Percentiles rank a stretch among this genome's conserved stretches.
Evolutionary conservation across 2,329 filamentous ascomycete genomes (phyloP).

Genomic region (Paraphaeosphaeria sporulosa): DNA sequence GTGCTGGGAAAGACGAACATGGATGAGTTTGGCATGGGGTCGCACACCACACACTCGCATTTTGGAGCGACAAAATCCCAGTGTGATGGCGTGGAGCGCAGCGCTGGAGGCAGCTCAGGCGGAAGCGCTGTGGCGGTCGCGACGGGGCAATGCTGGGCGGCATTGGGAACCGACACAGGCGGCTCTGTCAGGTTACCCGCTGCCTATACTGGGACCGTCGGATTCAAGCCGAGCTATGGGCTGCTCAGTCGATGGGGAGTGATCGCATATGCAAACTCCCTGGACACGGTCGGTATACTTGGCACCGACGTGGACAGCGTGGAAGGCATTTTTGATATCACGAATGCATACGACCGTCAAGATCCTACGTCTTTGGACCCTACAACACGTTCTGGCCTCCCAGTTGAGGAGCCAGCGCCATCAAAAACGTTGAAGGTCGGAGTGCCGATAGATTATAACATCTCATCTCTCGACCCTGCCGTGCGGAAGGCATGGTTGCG

Average conservation of each 20-base stretch:
- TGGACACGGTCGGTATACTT: slow-evolving; percentile 87
- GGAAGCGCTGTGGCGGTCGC: slow-evolving; percentile 89
- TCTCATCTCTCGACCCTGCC: slow-evolving; percentile 74
- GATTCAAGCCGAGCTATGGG: slow-evolving; percentile 93
- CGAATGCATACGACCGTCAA: slow-evolving; percentile 68
- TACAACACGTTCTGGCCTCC: slow-evolving; percentile 60
- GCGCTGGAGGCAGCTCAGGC: slow-evolving; percentile 73
- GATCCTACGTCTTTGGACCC: slow-evolving; percentile 77
- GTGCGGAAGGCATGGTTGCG: slow-evolving; percentile 75
- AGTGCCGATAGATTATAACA: slow-evolving; percentile 82
- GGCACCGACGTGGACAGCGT: slow-evolving; percentile 63
- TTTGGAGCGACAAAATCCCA: slow-evolving; percentile 66
- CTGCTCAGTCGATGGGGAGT: slow-evolving; percentile 86
- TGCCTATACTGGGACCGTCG: slow-evolving; percentile 82
- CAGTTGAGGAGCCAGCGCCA: not conserved
- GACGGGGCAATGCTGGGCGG: slow-evolving; percentile 67
- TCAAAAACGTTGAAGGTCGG: slow-evolving; percentile 56
- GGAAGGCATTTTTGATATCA: slow-evolving; percentile 53
- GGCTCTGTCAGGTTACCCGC: slow-evolving; percentile 88
- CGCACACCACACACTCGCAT: slow-evolving; percentile 74
- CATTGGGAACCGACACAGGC: slow-evolving; percentile 92
- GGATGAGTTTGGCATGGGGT: slow-evolving; percentile 97
- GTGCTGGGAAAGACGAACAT: slow-evolving; percentile 86
- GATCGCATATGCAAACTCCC: slow-evolving; percentile 88
- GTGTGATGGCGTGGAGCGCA: slow-evolving; percentile 51